Conservation (phyloP, 2,329 filamentous ascomycete species). For the Colletotrichum neosansevieriae region DNA sequence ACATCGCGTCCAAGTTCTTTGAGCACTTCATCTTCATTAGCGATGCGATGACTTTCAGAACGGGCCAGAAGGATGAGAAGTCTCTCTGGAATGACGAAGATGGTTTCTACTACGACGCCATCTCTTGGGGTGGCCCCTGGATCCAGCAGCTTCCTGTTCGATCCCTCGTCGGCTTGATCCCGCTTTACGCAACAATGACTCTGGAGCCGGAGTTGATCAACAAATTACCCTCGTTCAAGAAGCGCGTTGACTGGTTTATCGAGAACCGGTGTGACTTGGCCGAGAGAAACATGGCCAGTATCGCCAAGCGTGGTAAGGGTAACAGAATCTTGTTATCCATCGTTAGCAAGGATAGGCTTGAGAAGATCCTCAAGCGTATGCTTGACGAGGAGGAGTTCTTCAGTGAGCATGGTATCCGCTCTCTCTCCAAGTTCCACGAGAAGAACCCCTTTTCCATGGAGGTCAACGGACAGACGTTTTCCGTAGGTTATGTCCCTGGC, state of each 20-base stretch:
- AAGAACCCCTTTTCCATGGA: constrained; percentile 94
- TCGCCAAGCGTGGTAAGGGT: constrained; percentile 89
- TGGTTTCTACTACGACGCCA: constrained; percentile 98
- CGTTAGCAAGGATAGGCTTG: constrained; percentile 91
- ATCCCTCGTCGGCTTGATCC: constrained; percentile 93
- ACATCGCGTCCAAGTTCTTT: constrained; percentile 98
- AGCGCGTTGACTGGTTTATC: constrained; percentile 93
- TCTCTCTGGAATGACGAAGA: constrained; percentile 97
- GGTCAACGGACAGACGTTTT: constrained; percentile 90
- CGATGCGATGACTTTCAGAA: constrained; percentile 92
- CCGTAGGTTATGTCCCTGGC: constrained; percentile 91
- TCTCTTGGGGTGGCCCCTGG: constrained; percentile 94
- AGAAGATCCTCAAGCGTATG: constrained; percentile 91
- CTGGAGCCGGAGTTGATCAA: constrained; percentile 94
- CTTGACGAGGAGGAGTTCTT: constrained; percentile 94
- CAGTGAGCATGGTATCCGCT: constrained; percentile 89
- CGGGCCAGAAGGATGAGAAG: constrained; percentile 76
- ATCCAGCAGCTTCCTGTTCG: constrained; percentile 92
- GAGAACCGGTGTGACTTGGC: constrained; percentile 87
- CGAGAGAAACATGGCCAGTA: constrained; percentile 94
- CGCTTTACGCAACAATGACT: constrained; percentile 91
- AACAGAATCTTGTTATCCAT: constrained; percentile 89
- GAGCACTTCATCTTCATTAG: constrained; percentile 99
- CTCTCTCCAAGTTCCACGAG: constrained; percentile 91
- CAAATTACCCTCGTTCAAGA: constrained; percentile 92